Evolutionary conservation across 2,329 filamentous ascomycete species (phyloP).

Genomic region (Pseudogymnoascus sp.): DNA sequence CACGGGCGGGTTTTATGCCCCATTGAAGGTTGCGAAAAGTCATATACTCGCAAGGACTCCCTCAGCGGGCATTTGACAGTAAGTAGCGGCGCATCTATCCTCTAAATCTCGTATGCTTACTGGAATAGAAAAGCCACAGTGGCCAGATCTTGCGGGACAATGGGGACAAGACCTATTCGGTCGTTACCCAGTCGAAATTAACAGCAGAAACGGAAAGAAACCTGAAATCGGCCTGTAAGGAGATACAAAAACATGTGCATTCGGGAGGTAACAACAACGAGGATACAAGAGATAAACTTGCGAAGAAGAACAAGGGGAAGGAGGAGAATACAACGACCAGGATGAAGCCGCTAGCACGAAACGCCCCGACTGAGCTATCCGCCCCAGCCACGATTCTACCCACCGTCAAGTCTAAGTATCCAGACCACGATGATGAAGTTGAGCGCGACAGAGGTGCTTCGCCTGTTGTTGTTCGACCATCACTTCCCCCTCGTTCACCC

Average conservation of each 20-base stretch:
- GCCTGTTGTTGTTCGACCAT: not conserved
- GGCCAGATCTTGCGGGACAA: not conserved
- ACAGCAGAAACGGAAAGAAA: not conserved
- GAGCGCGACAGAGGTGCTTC: not conserved
- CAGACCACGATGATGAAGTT: not conserved
- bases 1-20: not conserved
- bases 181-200: not conserved
- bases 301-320: not conserved
- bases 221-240: not conserved
- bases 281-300: not conserved
- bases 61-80: not conserved
- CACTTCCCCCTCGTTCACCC: not conserved
- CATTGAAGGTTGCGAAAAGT: not conserved
- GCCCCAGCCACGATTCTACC: not conserved
- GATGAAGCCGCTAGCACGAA: not conserved
- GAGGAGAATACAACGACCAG: not conserved
- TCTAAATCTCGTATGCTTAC: not conserved
- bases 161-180: not conserved
- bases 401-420: too few species aligned
- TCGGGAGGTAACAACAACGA: not conserved
- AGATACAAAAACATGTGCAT: not conserved
- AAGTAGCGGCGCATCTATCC: not conserved
- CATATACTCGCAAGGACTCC: constrained; percentile 3
- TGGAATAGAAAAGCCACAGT: not conserved
- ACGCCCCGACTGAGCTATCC: not conserved